Evolutionary conservation across 768 basidiomycete genomes (phyloP), one percentile per base, ranked within the genome.

Genomic region (Hemileccinum impolitum): DNA sequence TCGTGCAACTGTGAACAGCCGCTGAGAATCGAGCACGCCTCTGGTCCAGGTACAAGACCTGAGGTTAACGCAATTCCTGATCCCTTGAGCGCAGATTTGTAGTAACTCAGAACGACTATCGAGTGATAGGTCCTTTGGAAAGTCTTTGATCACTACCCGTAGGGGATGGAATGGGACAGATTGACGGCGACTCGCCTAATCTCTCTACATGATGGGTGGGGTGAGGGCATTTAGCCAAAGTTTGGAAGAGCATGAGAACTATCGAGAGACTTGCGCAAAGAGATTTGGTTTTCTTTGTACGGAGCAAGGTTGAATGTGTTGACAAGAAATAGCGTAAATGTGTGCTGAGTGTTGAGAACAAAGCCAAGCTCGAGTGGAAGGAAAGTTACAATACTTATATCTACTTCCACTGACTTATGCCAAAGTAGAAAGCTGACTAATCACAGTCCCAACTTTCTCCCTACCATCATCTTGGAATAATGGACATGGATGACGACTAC

Each of bases 21-120:
- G 6, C 65, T 65, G 6, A 91, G 67, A 15, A 78, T 70, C 54
- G 9, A 92, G 72, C 30, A 88, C 77, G 54, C 90, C 85, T 37
- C 89, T 79, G 10, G 90, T 91, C 88, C 88, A 92, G 5, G 80
- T 79, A 58, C 85, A 90, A 6, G 80, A 72, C 38, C 56, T 70
- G 11, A 91, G 74, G 51, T 80, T 80, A 35, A 65, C 58, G 57
- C 87, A 88, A 58, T 89, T 85, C 41, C 64, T 61, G 13, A 90
- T 64, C 0, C 80, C 88, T 41, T 51, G 59, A 6, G 75, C 44
- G 40, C 85, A 80, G 9, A 68, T 54, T 6, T 67, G 61, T 8
- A 72, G 57, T 18, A 79, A 53, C 1, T 67, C 62, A 3, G 72
- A 65, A n/a, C 68, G 62, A 0, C 61, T 56, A 8, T 59, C 53